phyloP scores from a whole-genome alignment of 108 stramenopile genomes.

The Hondaea fermentalgiana region DNA sequence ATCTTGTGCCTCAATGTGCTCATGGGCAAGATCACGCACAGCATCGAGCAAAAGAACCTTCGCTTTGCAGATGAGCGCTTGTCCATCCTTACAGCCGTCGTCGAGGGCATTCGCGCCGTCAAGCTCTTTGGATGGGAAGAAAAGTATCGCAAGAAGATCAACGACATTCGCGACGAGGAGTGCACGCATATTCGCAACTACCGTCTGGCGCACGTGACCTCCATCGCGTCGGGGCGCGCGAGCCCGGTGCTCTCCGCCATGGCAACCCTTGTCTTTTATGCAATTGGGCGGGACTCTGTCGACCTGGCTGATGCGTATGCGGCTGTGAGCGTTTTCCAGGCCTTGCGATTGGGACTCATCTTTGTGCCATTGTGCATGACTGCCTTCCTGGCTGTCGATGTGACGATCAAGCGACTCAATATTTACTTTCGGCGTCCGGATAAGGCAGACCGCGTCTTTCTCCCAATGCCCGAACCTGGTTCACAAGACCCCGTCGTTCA shows the following conservation, averaged over 20 bases:
- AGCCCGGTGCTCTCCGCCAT: slow-evolving; percentile 4
- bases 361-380: neutral
- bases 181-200: slow-evolving; percentile 3
- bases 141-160: neutral
- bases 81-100: neutral
- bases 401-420: neutral
- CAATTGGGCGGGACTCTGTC: neutral
- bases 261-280: neutral
- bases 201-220: neutral
- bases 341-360: neutral
- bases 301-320: neutral
- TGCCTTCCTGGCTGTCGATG: neutral
- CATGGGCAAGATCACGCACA: neutral
- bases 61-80: neutral
- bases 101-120: slow-evolving; percentile 18
- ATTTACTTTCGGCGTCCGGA: neutral
- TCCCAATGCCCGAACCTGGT: neutral
- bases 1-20: neutral
- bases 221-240: neutral
- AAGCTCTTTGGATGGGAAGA: slow-evolving; percentile 21
- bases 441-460: neutral
- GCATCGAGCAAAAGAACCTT: neutral
- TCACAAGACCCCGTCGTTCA: neutral
- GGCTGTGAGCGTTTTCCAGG: neutral
- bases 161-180: slow-evolving; percentile 9